phyloP scores from a whole-genome alignment of 1,284 basidiomycete species.

The Ustilago trichophora region DNA sequence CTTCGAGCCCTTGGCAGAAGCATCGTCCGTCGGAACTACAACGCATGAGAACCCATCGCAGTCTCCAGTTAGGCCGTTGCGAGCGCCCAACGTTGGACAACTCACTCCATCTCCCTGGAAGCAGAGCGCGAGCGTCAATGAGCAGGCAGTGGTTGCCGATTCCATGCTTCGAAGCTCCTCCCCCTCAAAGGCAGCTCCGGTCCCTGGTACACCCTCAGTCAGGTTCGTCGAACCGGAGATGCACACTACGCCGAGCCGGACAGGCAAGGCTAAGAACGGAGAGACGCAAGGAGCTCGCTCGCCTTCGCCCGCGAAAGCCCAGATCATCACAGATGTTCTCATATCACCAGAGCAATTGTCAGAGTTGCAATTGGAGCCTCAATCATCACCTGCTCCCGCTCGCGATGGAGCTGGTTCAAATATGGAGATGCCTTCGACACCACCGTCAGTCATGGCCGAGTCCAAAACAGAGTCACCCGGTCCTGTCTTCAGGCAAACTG shows the following conservation, averaged over 20 bases:
- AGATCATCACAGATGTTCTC: background rate
- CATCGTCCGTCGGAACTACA: background rate
- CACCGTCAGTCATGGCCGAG: background rate
- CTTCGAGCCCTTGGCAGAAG: background rate
- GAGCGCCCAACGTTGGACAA: slow-evolving; percentile 3
- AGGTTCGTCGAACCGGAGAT: slow-evolving; percentile 10
- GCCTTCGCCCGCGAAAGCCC: slow-evolving; percentile 2
- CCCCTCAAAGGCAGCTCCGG: background rate
- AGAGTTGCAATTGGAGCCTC: background rate
- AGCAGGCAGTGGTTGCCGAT: background rate
- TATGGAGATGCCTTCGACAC: slow-evolving; percentile 5
- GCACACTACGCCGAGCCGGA: slow-evolving; percentile 2
- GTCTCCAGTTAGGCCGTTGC: slow-evolving; percentile 6
- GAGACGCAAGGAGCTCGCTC: background rate
- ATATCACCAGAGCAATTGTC: background rate
- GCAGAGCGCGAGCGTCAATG: background rate
- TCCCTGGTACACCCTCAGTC: slow-evolving; percentile 17
- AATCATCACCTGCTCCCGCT: slow-evolving; percentile 2
- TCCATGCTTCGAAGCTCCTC: background rate
- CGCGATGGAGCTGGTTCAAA: background rate
- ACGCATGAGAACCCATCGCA: slow-evolving; percentile 4
- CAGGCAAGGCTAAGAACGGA: background rate
- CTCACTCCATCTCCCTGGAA: background rate
- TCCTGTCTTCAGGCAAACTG: slow-evolving; percentile 40
- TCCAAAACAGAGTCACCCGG: slow-evolving; percentile 24